These are phyloP conservation scores for Pseudozyma sp. DNA, from an alignment of 1,284 basidiomycete genomes.

Conservation along the genomic window DNA sequence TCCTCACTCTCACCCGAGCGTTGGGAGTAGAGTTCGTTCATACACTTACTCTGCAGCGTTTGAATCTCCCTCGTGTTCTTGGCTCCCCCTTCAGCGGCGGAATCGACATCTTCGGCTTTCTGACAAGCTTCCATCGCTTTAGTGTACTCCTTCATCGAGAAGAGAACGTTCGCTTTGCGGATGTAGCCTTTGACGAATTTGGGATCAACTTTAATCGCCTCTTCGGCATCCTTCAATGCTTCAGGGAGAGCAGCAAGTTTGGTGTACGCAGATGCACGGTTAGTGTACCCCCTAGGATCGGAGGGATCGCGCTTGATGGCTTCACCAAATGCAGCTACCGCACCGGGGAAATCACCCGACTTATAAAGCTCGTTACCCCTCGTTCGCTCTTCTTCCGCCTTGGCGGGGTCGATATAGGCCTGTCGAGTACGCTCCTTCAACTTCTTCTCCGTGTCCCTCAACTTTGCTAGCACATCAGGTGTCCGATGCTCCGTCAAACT, in stretches of 20 bases:
- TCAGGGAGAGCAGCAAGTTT: constrained; percentile 94
- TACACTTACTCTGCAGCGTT: constrained; percentile 66
- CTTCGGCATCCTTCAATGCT: constrained; percentile 93
- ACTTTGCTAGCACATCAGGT: constrained; percentile 89
- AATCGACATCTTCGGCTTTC: constrained; percentile 54
- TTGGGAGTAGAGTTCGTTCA: constrained; percentile 83
- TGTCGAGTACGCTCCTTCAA: constrained; percentile 82
- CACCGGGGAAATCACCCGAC: constrained; percentile 75
- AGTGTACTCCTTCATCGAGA: constrained; percentile 90
- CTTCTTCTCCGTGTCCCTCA: constrained; percentile 78
- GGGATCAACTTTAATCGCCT: constrained; percentile 91
- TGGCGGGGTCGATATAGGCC: constrained; percentile 89
- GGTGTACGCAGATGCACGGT: constrained; percentile 95
- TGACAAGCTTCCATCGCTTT: constrained; percentile 73
- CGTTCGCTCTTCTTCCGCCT: constrained; percentile 85
- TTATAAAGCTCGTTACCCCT: constrained; percentile 95
- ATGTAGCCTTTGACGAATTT: constrained; percentile 85
- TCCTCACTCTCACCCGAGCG: constrained; percentile 91
- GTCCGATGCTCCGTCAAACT: constrained; percentile 97
- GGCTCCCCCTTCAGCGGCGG: constrained; percentile 43
- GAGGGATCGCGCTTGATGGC: constrained; percentile 93
- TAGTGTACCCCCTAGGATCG: constrained; percentile 94
- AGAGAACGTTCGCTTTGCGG: constrained; percentile 88
- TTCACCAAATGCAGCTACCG: constrained; percentile 93
- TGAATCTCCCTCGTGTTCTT: constrained; percentile 62